Evolutionary conservation across 2,329 filamentous ascomycete species (phyloP).

Genomic region (Fusarium sp.): DNA sequence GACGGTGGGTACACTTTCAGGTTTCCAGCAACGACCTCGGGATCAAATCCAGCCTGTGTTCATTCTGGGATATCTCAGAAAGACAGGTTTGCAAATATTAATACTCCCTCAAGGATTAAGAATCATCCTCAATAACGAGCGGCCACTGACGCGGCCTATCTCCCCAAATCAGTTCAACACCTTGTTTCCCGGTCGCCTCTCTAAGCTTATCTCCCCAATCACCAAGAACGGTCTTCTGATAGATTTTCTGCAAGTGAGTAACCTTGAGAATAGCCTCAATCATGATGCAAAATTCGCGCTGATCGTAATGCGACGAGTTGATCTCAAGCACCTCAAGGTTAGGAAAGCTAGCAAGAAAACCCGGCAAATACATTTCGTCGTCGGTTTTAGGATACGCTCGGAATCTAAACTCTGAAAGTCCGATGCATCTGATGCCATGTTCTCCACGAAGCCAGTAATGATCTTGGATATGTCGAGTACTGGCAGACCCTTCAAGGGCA

Average conservation of each 20-base stretch:
- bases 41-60: neutral
- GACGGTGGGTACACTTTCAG: neutral
- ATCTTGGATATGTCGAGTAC: conserved; percentile 46
- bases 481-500: conserved; percentile 42
- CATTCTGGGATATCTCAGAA: neutral
- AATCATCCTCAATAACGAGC: conserved; percentile 33
- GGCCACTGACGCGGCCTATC: conserved; percentile 50
- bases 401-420: conserved; percentile 53
- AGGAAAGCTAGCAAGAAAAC: conserved; percentile 53
- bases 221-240: conserved; percentile 50
- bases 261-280: conserved; percentile 48
- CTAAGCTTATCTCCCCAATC: conserved; percentile 48
- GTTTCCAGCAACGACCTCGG: neutral
- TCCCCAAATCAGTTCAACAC: conserved; percentile 49
- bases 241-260: conserved; percentile 50
- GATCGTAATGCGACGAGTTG: conserved; percentile 48
- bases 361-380: conserved; percentile 48
- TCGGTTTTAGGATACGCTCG: conserved; percentile 45
- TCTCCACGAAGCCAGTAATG: conserved; percentile 54
- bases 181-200: conserved; percentile 35
- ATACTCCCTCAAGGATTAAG: neutral
- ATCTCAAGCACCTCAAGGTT: conserved; percentile 53
- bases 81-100: neutral
- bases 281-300: conserved; percentile 47
- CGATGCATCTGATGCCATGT: conserved; percentile 50